Base-by-base conservation (phyloP, 2,329 filamentous ascomycete genomes). In the Tolypocladium paradoxum region DNA sequence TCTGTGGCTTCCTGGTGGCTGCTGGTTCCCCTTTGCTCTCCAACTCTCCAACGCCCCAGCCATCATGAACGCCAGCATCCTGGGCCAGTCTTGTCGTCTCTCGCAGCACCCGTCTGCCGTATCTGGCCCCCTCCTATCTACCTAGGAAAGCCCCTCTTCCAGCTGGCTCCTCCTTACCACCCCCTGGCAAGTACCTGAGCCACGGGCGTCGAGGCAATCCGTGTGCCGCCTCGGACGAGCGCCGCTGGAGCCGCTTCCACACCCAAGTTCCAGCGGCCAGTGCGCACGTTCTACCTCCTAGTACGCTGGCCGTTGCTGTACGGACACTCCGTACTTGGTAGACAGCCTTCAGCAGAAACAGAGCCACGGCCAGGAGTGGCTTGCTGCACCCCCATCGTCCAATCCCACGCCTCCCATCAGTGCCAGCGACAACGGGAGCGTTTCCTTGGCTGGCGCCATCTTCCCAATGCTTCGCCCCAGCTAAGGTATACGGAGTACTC, bases 401-500 rank as follows among this genome's bases (percentile, higher is more conserved):
- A 46, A 46, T 31, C 43, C 43, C 43, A 27, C 43, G 43, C 43
- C 43, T 46, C 43, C 43, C 43, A 31, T 31, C 27, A 31, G 43
- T 31, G 43, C 43, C 31, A 20, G 43, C 2, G 43, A 31, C 8
- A 46, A 46, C 43, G 27, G 43, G 43, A 31, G 43, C 16, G 8
- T 46, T 18, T 31, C 27, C n/a, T 49, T 49, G 48, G 48, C 48
- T 49, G 48, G 48, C 48, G 48, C 48, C 48, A 49, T 37, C 48
- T 27, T 27, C 33, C 48, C 48, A 49, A 49, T 49, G 34, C 48
- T 49, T 49, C 48, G 22, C 22, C 24, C n/a, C n/a, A n/a, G n/a
- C n/a, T n/a, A n/a, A n/a, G n/a, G n/a, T n/a, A n/a, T n/a, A n/a
- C n/a, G n/a, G n/a, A n/a, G n/a, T n/a, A n/a, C n/a, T n/a, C n/a